These are phyloP conservation scores for Pythium phragmitis DNA, from an alignment of 352 stramenopile species.

Conservation along the genomic window DNA sequence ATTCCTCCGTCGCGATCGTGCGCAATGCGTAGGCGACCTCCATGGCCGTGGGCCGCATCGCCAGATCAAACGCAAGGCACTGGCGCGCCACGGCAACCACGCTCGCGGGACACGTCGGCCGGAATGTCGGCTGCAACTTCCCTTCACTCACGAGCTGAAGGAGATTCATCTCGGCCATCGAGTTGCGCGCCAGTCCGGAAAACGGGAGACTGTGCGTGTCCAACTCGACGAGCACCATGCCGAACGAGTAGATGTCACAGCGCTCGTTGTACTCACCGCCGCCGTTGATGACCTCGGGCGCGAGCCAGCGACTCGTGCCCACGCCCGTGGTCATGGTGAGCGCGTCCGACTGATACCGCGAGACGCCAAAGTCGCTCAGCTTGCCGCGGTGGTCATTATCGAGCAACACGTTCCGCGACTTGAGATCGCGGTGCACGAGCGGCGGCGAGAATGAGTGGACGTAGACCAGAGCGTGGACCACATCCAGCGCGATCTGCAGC, in stretches of 20 bases:
- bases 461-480: slow-evolving; percentile 81
- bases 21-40: neutral
- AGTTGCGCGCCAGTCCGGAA: neutral
- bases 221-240: slow-evolving; percentile 19
- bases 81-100: neutral
- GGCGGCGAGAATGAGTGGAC: slow-evolving; percentile 58
- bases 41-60: neutral
- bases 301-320: slow-evolving; percentile 20
- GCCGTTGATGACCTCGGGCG: slow-evolving; percentile 21
- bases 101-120: neutral
- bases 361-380: slow-evolving; percentile 40
- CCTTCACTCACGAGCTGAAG: slow-evolving; percentile 5
- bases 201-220: slow-evolving; percentile 26
- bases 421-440: slow-evolving; percentile 45
- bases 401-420: slow-evolving; percentile 44
- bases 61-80: slow-evolving; percentile 13
- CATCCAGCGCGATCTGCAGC: slow-evolving; percentile 71
- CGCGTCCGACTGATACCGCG: slow-evolving; percentile 22
- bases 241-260: slow-evolving; percentile 23
- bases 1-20: neutral
- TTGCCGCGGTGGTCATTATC: slow-evolving; percentile 27
- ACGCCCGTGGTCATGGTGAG: slow-evolving; percentile 21
- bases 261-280: slow-evolving; percentile 15
- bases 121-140: slow-evolving; percentile 5
- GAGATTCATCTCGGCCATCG: slow-evolving; percentile 11